Evolutionary conservation across 2,329 filamentous ascomycete genomes (phyloP), one percentile per base, ranked within the genome.

Genomic region (Trichoderma guizhouense): DNA sequence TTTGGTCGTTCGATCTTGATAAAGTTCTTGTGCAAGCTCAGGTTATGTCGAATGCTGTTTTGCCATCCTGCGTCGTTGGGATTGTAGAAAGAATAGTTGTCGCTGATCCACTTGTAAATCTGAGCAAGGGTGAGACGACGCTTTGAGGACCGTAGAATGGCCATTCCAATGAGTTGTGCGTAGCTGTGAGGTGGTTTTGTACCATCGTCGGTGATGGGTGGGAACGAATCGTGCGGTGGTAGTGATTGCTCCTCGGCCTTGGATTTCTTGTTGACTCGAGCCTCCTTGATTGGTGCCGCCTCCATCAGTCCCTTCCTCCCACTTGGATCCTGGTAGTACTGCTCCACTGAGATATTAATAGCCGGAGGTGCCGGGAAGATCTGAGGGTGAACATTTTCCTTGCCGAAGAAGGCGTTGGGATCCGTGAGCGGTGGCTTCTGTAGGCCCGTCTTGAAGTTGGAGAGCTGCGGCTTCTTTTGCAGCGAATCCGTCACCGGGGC

Each of bases 101-200:
- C 93, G n/a, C 94, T 97, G 77, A 99, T 98, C 95, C 96, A 99
- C 80, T 97, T 97, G 87, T 98, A 99, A 76, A 99, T 99, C 81
- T 98, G 94, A 30, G 94, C 91, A 21, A 99, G 87, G 1, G 96
- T 98, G 74, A 98, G 86, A 67, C 93, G 92, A 73, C 94, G 91
- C 73, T 91, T 90, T 14, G 93, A 91, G 5, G 96, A 93, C 74
- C 95, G 91, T 26, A 98, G 86, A 77, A 99, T 98, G 66, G 96
- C 94, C 95, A 98, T 98, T 79, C 93, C 96, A 75, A 98, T 98
- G 76, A 99, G 87, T 76, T 92, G 93, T 24, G 96, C 95, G 80
- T 99, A 99, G 83, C 95, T 98, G 82, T 95, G 94, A 6, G 90
- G 88, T 7, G 96, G 96, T 81, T 99, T 98, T 70, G 86, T 86